Base-by-base conservation (phyloP, 306 rosid genomes). In the Citrullus mucosospermus region DNA sequence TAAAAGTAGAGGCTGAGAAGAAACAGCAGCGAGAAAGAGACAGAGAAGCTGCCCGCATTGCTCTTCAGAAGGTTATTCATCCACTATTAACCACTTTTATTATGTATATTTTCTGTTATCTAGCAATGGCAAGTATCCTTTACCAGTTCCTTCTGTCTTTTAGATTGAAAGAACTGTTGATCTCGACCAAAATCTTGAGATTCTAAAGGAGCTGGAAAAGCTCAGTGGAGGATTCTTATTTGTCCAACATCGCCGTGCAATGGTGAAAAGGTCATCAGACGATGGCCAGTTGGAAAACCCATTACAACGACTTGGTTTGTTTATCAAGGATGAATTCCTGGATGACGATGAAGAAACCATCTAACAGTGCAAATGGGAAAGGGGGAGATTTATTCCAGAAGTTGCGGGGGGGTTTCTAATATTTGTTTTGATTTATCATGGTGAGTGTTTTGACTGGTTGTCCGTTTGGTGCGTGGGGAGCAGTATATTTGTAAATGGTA, bases 11-110 rank as follows among this genome's bases (percentile, higher is more conserved):
- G 81, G 87, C 81, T 41, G 92, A 87, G 80, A 55, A 39, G 74
- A 88, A 87, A 86, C 86, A 80, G 75, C 96, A 71, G 16, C 82
- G 89, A 65, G 87, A 90, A 82, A 88, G 83, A 81, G 93, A 96
- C 59, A 92, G 99, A 84, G 93, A 91, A 84, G 98, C 94, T 46
- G 97, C 97, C 28, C 91, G 97, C 15, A 79, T 56, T 70, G 93
- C 90, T 8, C 81, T 95, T 32, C 90, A 87, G 50, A 83, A 87
- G 97, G 99, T 95, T 78, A 17, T 14, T 36, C 44, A 11, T 78
- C 4, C 34, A 34, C 44, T 53, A 38, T 76, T 69, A 7, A 14
- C 8, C 17, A 41, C 54, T 43, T 18, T 41, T 68, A 39, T 41
- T 20, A 22, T 43, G 44, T 39, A 6, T 43, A 15, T 69, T 18